Conservation (phyloP, 257 asterid genomes). For the Penstemon barbatus region DNA sequence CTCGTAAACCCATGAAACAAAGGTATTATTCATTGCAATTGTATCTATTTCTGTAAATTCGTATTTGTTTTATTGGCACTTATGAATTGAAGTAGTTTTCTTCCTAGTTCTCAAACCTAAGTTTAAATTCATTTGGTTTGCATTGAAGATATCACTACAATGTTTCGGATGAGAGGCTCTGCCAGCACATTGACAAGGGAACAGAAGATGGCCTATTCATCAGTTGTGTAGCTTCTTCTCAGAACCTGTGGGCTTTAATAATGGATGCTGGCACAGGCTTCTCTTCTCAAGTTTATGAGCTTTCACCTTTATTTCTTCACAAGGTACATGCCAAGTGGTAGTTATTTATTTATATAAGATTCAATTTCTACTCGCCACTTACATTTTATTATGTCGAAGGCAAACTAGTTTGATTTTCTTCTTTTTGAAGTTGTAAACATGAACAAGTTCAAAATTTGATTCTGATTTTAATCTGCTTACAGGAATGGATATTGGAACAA, state of each 20-base stretch:
- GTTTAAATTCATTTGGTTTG: slow-evolving; percentile 21
- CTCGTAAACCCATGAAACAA: slow-evolving; percentile 88
- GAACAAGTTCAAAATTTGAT: not conserved
- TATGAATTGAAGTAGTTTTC: not conserved
- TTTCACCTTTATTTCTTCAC: slow-evolving; percentile 66
- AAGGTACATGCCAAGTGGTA: slow-evolving; percentile 44
- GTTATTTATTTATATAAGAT: too few species aligned
- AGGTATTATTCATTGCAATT: slow-evolving; percentile 42
- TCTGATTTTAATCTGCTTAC: slow-evolving; percentile 25
- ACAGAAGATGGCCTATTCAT: slow-evolving; percentile 67
- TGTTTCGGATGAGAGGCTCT: slow-evolving; percentile 65
- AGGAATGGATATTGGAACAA: slow-evolving; percentile 91
- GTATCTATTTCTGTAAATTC: not conserved
- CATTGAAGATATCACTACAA: slow-evolving; percentile 59
- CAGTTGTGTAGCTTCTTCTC: slow-evolving; percentile 67
- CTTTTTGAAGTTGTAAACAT: slow-evolving; percentile 2
- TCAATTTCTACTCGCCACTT: too few species aligned
- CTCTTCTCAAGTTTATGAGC: slow-evolving; percentile 55
- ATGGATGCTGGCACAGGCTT: slow-evolving; percentile 95
- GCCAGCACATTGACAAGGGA: slow-evolving; percentile 80
- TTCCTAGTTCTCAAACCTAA: slow-evolving; percentile 13
- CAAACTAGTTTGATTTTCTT: not conserved
- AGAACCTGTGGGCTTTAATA: slow-evolving; percentile 76
- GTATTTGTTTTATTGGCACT: not conserved
- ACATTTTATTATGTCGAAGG: too few species aligned